phyloP scores from a whole-genome alignment of 345 rosid genomes.

The Odontarrhena argentea region DNA sequence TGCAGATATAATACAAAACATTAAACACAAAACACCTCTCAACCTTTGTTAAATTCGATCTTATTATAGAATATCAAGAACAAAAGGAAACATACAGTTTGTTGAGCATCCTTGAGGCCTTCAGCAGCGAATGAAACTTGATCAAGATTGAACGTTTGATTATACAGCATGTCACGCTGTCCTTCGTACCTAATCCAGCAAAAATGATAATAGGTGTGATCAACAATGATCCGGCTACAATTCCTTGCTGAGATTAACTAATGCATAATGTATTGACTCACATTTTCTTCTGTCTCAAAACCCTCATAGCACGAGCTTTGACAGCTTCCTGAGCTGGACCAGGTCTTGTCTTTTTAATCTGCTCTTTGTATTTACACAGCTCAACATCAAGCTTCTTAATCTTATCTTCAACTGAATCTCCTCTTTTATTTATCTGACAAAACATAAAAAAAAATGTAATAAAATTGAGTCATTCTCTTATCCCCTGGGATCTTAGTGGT shows the following conservation, averaged over 20 bases:
- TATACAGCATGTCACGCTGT: constrained; percentile 95
- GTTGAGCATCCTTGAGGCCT: constrained; percentile 97
- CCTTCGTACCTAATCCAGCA: constrained; percentile 83
- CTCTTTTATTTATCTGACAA: constrained; percentile 77
- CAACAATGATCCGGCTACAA: background rate
- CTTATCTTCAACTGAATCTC: constrained; percentile 87
- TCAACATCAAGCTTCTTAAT: constrained; percentile 79
- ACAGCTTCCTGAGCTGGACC: constrained; percentile 91
- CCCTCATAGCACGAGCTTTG: constrained; percentile 87
- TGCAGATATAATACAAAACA: constrained; percentile 41
- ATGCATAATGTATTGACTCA: constrained; percentile 31
- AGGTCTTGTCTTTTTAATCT: constrained; percentile 84
- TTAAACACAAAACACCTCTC: background rate
- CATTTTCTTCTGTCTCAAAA: constrained; percentile 95
- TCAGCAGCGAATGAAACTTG: constrained; percentile 96
- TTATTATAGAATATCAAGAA: background rate
- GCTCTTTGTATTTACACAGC: constrained; percentile 74
- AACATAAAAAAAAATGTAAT: constrained; percentile 10
- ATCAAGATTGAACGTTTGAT: constrained; percentile 97
- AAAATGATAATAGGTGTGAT: background rate
- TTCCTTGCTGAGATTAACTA: background rate
- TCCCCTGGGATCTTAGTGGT: background rate
- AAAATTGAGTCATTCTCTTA: background rate
- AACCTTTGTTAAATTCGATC: background rate
- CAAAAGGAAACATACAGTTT: constrained; percentile 59